Base-by-base conservation (phyloP, 2,329 filamentous ascomycete species). In the Beauveria caledonica region DNA sequence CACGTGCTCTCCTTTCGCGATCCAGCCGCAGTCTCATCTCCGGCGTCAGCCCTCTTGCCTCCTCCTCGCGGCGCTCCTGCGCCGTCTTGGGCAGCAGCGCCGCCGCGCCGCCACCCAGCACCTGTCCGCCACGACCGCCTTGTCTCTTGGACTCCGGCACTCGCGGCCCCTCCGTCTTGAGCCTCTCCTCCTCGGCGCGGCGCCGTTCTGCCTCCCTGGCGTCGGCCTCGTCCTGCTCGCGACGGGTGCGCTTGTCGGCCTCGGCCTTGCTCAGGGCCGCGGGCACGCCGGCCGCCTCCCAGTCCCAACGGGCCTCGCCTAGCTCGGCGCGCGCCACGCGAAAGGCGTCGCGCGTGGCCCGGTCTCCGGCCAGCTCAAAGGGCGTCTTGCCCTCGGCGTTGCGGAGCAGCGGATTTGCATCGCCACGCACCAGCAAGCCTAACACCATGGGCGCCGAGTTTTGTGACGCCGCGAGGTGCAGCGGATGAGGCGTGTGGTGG, bases 21-120 rank as follows among this genome's bases (percentile, higher is more conserved):
- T 97, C 94, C 58, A 97, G 73, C 70, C 83, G 85, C 82, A 86
- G 84, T 71, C 86, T 84, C 84, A 94, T 92, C 75, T 97, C 93
- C 0, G 90, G 86, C 46, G 90, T 95, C 76, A 97, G 78, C 0
- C 93, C 92, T 64, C 90, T 84, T 53, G 83, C 82, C 72, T 97
- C 92, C 69, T 95, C 91, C 69, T 93, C 89, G 64, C 92, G 82
- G 69, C 83, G 85, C 71, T 97, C 90, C 67, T 92, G 85, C 0
- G 87, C 87, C 19, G 89, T 89, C 78, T 92, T 92, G 64, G 82
- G 80, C 29, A 83, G 74, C 33, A 36, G 33, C 5, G 33, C 33
- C 5, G 33, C 13, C 23, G 36, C 19, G 11, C 25, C 39, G 33
- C 77, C 79, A 2, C 78, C 75, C 27, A 78, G 69, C 63, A 78